phyloP scores from a whole-genome alignment of 2,329 filamentous ascomycete genomes.

The Penicillium italicum region DNA sequence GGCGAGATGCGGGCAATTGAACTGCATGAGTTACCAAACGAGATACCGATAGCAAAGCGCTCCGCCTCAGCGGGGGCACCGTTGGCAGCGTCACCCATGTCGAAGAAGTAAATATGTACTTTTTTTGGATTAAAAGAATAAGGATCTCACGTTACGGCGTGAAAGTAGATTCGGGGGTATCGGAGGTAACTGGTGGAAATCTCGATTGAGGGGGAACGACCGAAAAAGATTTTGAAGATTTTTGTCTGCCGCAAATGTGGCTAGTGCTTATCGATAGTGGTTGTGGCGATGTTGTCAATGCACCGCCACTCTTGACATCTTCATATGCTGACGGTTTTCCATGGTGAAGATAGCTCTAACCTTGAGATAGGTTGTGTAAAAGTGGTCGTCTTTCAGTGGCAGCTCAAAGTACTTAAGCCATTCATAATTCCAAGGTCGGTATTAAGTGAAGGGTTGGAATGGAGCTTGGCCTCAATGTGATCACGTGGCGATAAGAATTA shows the following conservation, averaged over 20 bases:
- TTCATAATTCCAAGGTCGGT: background rate
- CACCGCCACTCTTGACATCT: background rate
- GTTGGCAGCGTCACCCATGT: constrained; percentile 54
- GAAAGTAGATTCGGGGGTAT: constrained; percentile 16
- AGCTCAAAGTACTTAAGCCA: background rate
- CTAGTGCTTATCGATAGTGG: constrained; percentile 36
- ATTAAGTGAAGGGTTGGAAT: background rate
- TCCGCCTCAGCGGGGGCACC: constrained; percentile 47
- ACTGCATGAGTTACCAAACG: constrained; percentile 97
- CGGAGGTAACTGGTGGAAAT: constrained; percentile 18
- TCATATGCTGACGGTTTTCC: no score
- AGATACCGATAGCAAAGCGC: constrained; percentile 81
- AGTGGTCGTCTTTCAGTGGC: background rate
- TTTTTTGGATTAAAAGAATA: constrained; percentile 11
- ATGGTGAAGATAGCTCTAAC: background rate
- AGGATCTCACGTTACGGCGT: constrained; percentile 15
- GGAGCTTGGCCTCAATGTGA: background rate
- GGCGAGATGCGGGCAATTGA: constrained; percentile 84
- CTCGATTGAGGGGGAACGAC: constrained; percentile 23
- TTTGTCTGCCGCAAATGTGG: constrained; percentile 31
- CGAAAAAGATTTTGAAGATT: constrained; percentile 37
- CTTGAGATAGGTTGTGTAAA: no score
- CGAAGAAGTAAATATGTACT: constrained; percentile 15
- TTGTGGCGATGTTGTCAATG: constrained; percentile 24
- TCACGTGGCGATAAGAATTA: constrained; percentile 32